Evolutionary conservation across 2,329 filamentous ascomycete genomes (phyloP).

Genomic region (Rugonectria rugulosa): DNA sequence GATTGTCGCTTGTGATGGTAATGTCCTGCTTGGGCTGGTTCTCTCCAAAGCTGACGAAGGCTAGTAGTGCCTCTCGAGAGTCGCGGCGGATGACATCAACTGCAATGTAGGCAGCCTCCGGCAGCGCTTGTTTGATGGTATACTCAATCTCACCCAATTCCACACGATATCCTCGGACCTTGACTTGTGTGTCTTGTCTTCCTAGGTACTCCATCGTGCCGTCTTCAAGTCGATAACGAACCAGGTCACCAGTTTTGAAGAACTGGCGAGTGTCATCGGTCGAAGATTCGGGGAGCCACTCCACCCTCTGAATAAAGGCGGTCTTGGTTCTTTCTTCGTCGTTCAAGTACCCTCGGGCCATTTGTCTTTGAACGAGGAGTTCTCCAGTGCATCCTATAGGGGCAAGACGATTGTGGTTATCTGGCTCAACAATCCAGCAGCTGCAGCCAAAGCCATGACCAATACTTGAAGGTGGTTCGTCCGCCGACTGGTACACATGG

Average conservation of each 20-base stretch:
- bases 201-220: constrained; percentile 52
- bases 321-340: too few relatives aligned
- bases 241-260: constrained; percentile 37
- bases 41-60: background rate
- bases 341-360: too few relatives aligned
- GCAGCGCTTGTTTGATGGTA: background rate
- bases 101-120: background rate
- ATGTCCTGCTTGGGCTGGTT: background rate
- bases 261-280: constrained; percentile 10
- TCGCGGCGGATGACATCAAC: background rate
- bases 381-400: constrained; percentile 37
- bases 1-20: too few relatives aligned
- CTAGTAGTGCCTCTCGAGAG: background rate
- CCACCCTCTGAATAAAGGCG: constrained; percentile 40
- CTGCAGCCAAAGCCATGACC: background rate
- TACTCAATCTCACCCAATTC: constrained; percentile 2
- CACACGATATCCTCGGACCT: too few relatives aligned
- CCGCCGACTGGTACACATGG: background rate
- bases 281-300: constrained; percentile 25
- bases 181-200: too few relatives aligned
- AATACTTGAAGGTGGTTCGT: constrained; percentile 7
- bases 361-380: constrained; percentile 38
- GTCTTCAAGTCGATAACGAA: constrained; percentile 38
- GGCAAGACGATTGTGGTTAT: constrained; percentile 30
- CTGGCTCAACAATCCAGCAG: constrained; percentile 36